Base-by-base conservation (phyloP, 352 stramenopile genomes). In the Phytopythium vexans region DNA sequence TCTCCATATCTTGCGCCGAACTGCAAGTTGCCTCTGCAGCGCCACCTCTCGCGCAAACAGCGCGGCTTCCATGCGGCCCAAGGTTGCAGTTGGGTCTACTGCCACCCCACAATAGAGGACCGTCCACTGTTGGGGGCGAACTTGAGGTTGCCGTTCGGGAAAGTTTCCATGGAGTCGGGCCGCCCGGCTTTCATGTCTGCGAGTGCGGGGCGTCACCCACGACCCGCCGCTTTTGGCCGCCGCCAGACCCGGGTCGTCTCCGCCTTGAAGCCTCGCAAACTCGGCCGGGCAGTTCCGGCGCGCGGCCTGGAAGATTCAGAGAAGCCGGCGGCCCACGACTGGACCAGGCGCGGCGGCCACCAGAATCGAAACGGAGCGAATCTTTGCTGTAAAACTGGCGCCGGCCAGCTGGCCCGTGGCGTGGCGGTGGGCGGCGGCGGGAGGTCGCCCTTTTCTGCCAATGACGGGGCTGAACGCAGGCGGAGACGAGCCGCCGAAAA, bases 261-360 rank as follows among this genome's bases (percentile, higher is more conserved):
- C 21, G 21, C 1, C 21, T 27, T 27, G 21, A 27, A 27, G 21
- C 21, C 21, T 2, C 2, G 21, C 21, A 27, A 2, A 27, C 21
- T 27, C 21, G 21, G 21, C 21, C 21, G 21, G 21, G 21, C 21
- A 27, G 21, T 27, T 27, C 21, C 21, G 21, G 21, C 21, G 21
- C 21, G 21, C 21, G 21, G 21, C 16, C 45, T 40, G 44, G 45
- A 51, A 51, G 45, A 51, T 51, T 51, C 45, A 39, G 11, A n/a
- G 33, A 36, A 51, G 38, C 11, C 38, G 38, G 38, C 38, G 38
- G 8, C 27, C 3, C 21, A 8, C 7, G 14, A 48, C 42, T 48
- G 11, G 42, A 0, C 42, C 11, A 12, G 42, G 36, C 42, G 34
- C 34, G 34, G 27, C 15, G n/a, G 8, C 15, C 15, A 34, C 41